Evolutionary conservation across 2,329 filamentous ascomycete species (phyloP).

Genomic region (Microdochium trichocladiopsis): DNA sequence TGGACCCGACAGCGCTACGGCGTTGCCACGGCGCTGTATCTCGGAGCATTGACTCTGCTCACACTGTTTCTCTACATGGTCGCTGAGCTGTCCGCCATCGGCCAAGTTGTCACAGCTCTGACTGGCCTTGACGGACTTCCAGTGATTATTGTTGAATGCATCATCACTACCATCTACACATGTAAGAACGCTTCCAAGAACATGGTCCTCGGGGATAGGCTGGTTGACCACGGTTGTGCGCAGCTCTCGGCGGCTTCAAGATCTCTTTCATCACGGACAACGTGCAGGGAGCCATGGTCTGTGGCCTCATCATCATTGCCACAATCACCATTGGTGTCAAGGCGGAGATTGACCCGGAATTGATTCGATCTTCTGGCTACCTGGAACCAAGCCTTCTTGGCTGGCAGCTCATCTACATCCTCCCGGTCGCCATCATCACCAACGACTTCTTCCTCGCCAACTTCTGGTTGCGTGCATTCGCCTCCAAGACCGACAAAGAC

Average conservation of each 20-base stretch:
- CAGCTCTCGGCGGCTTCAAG: constrained; percentile 72
- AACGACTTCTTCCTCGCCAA: constrained; percentile 84
- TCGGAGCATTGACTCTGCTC: constrained; percentile 71
- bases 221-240: constrained; percentile 3
- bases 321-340: constrained; percentile 72
- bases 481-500: constrained; percentile 71
- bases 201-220: background rate
- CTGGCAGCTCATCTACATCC: constrained; percentile 81
- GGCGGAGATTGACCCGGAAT: constrained; percentile 61
- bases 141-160: constrained; percentile 69
- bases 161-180: constrained; percentile 76
- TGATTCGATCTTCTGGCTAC: constrained; percentile 63
- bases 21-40: constrained; percentile 58
- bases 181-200: constrained; percentile 39
- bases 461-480: constrained; percentile 81
- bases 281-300: constrained; percentile 72
- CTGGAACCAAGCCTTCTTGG: constrained; percentile 65
- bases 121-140: constrained; percentile 70
- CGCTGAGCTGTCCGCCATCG: constrained; percentile 72
- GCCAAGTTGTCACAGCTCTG: constrained; percentile 68
- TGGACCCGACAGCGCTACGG: constrained; percentile 80
- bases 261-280: constrained; percentile 82
- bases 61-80: constrained; percentile 87
- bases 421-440: constrained; percentile 72
- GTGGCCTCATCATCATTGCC: constrained; percentile 67